Percentiles rank a stretch among this genome's conserved stretches.
Conservation (phyloP, 345 rosid genomes). For the Nasturtium officinale region DNA sequence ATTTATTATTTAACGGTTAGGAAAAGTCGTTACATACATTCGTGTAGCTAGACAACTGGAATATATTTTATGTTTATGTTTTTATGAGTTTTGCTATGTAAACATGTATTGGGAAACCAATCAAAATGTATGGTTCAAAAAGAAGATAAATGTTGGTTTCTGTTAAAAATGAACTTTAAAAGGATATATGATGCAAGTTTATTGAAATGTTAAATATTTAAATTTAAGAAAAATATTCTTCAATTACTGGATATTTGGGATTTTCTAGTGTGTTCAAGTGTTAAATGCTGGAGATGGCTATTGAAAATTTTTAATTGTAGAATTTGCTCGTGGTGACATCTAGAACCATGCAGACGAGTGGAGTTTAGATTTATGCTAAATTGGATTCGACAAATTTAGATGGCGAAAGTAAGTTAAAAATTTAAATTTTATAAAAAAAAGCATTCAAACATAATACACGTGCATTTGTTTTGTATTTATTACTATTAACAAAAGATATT, state of each 20-base stretch:
- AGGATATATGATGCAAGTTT: neutral
- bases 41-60: no score
- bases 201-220: no score
- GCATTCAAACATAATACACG: conserved; percentile 17
- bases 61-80: no score
- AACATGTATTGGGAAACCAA: no score
- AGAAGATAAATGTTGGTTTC: neutral
- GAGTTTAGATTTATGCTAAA: neutral
- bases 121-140: no score
- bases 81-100: no score
- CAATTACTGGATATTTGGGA: no score
- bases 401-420: neutral
- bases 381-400: neutral
- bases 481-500: conserved; percentile 2
- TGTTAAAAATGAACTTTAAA: neutral
- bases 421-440: neutral
- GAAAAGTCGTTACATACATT: no score
- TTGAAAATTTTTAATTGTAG: neutral
- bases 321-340: neutral
- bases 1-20: no score
- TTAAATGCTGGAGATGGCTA: neutral
- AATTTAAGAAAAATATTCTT: no score
- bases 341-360: neutral
- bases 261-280: neutral
- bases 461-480: conserved; percentile 16